Evolutionary conservation across 2,329 filamentous ascomycete species (phyloP).

Genomic region (Phialophora expanda): DNA sequence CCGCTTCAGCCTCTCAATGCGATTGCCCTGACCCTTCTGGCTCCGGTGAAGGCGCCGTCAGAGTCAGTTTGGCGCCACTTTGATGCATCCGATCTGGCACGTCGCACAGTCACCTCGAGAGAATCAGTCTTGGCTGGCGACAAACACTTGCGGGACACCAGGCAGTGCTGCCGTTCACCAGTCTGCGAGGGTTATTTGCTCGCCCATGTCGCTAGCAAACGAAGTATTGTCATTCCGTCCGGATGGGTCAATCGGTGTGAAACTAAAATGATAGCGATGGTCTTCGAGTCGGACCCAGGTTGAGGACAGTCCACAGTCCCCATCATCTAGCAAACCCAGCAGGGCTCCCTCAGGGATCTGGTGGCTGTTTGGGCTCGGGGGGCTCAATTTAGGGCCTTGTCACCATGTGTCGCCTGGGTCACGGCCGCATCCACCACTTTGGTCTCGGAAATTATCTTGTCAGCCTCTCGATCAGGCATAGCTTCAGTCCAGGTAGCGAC

Average conservation of each 20-base stretch:
- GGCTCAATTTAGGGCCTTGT: constrained; percentile 13
- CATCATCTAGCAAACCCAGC: background rate
- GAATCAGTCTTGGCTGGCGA: background rate
- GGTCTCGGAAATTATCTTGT: constrained; percentile 36
- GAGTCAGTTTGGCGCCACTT: constrained; percentile 13
- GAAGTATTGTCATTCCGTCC: background rate
- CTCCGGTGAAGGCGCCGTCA: constrained; percentile 10
- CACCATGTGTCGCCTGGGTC: constrained; percentile 25
- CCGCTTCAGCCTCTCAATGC: constrained; percentile 1
- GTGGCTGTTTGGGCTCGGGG: constrained; percentile 22
- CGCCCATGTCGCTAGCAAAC: background rate
- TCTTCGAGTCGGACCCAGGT: background rate
- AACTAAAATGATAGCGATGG: background rate
- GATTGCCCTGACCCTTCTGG: constrained; percentile 1
- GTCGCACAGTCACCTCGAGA: background rate
- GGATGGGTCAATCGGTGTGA: background rate
- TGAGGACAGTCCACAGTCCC: background rate
- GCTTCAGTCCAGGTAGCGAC: background rate
- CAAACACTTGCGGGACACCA: background rate
- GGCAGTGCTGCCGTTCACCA: background rate
- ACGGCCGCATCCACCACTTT: constrained; percentile 20
- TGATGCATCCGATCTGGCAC: constrained; percentile 5
- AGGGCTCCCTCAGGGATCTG: constrained; percentile 1
- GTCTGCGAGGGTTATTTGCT: background rate
- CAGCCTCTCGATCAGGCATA: constrained; percentile 13